Conservation (phyloP, 495 filamentous ascomycete species). For the Xylaria acuta region DNA sequence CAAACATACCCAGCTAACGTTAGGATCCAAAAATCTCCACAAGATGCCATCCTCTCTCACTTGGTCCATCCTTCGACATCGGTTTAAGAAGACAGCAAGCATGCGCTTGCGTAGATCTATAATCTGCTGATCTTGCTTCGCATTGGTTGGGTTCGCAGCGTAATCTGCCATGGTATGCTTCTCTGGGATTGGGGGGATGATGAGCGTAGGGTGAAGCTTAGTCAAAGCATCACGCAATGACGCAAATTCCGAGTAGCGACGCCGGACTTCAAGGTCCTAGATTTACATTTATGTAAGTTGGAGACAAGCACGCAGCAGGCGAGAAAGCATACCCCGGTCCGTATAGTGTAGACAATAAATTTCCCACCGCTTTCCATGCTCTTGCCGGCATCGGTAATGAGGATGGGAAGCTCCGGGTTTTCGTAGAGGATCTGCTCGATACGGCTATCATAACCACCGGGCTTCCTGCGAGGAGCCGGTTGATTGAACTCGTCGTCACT, state of each 20-base stretch:
- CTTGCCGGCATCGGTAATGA: constrained; percentile 94
- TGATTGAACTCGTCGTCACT: constrained; percentile 62
- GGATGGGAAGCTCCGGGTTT: constrained; percentile 83
- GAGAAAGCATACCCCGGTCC: constrained; percentile 76
- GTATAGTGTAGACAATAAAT: constrained; percentile 96
- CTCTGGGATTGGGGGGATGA: constrained; percentile 96
- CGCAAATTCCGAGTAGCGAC: constrained; percentile 97
- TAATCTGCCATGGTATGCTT: constrained; percentile 99
- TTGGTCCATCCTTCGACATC: constrained; percentile 91
- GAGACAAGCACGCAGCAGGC: constrained; percentile 10
- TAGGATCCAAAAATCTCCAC: constrained; percentile 97
- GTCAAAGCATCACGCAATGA: constrained; percentile 87
- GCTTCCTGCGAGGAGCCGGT: constrained; percentile 69
- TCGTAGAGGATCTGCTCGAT: constrained; percentile 97
- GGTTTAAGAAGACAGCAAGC: constrained; percentile 91
- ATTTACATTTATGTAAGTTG: constrained; percentile 29
- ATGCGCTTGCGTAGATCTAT: constrained; percentile 96
- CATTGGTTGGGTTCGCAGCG: constrained; percentile 94
- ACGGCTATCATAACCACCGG: constrained; percentile 88
- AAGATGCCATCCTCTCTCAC: constrained; percentile 93
- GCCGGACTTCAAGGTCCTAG: constrained; percentile 91
- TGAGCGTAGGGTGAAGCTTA: constrained; percentile 88
- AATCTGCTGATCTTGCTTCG: constrained; percentile 94
- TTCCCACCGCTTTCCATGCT: constrained; percentile 85
- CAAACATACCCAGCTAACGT: constrained; percentile 90